Conservation (phyloP, 2,329 filamentous ascomycete genomes). For the Fusarium citri region DNA sequence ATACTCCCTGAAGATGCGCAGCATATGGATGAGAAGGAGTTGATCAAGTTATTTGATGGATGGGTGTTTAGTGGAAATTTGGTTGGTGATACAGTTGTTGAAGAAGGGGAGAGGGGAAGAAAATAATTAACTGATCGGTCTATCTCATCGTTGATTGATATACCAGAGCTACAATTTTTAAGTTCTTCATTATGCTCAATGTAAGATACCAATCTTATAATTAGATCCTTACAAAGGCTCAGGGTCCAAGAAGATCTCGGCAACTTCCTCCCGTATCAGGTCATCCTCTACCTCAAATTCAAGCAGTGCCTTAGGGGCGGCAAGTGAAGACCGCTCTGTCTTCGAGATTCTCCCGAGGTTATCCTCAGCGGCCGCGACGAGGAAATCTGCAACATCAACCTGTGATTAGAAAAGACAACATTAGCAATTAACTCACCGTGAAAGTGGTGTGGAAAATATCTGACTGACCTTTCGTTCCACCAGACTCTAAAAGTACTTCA, state of each 20-base stretch:
- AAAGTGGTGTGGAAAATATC: too few species aligned
- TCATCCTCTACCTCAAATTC: neutral
- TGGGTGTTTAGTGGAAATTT: neutral
- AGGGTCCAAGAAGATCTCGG: neutral
- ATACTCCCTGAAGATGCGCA: neutral
- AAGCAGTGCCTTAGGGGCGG: neutral
- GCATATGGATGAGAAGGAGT: neutral
- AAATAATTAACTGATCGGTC: neutral
- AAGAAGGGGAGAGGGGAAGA: neutral
- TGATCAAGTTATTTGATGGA: neutral
- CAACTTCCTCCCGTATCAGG: neutral
- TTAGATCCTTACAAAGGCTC: neutral
- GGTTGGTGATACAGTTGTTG: neutral
- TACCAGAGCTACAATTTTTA: accelerated
- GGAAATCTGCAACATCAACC: neutral
- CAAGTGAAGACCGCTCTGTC: neutral
- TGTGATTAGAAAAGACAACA: neutral
- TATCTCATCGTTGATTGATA: neutral
- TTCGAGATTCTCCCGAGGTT: neutral
- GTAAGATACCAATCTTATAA: accelerated
- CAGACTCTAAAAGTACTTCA: neutral
- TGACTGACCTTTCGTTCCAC: neutral
- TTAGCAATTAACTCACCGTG: too few species aligned
- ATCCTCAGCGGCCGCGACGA: neutral
- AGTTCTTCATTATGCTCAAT: too few species aligned